phyloP scores from a whole-genome alignment of 176 grass and related monocot genomes.

The Neostapfia colusana region DNA sequence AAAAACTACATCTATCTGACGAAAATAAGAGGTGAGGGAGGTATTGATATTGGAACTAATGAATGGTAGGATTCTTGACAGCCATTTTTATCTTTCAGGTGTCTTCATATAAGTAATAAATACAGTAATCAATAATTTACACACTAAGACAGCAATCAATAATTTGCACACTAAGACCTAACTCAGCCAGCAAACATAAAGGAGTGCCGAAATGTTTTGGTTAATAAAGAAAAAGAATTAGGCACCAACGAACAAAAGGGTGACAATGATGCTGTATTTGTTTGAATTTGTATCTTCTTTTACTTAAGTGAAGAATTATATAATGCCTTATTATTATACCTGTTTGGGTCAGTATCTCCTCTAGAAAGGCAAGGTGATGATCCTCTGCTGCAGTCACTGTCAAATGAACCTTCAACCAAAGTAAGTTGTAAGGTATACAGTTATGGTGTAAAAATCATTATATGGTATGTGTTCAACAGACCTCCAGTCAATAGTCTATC shows the following conservation, averaged over 20 bases:
- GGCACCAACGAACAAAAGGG: not conserved
- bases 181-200: conserved; percentile 9
- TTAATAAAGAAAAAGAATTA: not conserved
- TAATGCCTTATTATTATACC: conserved; percentile 40
- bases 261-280: conserved; percentile 13
- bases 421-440: conserved; percentile 41
- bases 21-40: not conserved
- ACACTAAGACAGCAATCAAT: not conserved
- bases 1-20: not conserved
- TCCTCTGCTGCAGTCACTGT: conserved; percentile 55
- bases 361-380: conserved; percentile 63
- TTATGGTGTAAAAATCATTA: conserved; percentile 14
- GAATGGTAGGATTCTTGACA: not conserved
- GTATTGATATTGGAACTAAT: not conserved
- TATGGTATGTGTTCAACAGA: conserved; percentile 46
- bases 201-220: not conserved
- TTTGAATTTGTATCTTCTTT: not conserved
- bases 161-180: not conserved
- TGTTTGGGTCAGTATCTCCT: conserved; percentile 76
- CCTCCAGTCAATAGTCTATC: conserved; percentile 61
- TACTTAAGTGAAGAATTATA: not conserved
- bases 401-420: conserved; percentile 64
- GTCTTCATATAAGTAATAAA: not conserved
- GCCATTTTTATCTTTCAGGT: not conserved
- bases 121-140: not conserved